These are phyloP conservation scores for Sporodiniella umbellata DNA, from an alignment of 371 early-diverging fungal genomes.

Conservation along the genomic window DNA sequence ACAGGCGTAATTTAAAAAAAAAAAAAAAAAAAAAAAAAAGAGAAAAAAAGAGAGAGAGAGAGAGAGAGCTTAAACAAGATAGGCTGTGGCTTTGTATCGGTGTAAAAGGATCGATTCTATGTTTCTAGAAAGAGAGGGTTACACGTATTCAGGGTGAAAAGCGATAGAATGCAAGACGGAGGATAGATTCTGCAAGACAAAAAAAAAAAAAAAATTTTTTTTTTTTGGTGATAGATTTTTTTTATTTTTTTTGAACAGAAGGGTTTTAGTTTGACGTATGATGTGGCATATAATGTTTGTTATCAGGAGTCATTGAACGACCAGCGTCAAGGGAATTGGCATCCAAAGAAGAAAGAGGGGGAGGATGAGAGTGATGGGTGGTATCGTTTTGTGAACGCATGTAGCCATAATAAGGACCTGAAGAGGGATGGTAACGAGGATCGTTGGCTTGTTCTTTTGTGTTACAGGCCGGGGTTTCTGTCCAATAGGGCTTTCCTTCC, in stretches of 20 bases:
- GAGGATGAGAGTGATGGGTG: background rate
- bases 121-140: background rate
- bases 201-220: background rate
- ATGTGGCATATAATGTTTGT: conserved; percentile 17
- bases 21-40: background rate
- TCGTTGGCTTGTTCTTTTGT: background rate
- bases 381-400: background rate
- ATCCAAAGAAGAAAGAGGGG: conserved; percentile 5
- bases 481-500: background rate
- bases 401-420: background rate
- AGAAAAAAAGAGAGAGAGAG: background rate
- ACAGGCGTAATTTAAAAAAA: no score
- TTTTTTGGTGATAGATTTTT: background rate
- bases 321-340: conserved; percentile 23
- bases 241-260: background rate
- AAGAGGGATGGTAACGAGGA: background rate
- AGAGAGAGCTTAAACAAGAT: background rate
- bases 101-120: background rate
- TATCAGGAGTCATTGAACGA: conserved; percentile 17
- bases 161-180: background rate
- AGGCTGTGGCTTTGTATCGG: background rate
- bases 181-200: background rate
- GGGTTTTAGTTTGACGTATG: conserved; percentile 2
- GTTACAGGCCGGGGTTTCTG: no score
- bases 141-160: no score